Evolutionary conservation across 1,139 yeast genomes (phyloP), one percentile per base, ranked within the genome.

Genomic region (Protomyces inouyei): DNA sequence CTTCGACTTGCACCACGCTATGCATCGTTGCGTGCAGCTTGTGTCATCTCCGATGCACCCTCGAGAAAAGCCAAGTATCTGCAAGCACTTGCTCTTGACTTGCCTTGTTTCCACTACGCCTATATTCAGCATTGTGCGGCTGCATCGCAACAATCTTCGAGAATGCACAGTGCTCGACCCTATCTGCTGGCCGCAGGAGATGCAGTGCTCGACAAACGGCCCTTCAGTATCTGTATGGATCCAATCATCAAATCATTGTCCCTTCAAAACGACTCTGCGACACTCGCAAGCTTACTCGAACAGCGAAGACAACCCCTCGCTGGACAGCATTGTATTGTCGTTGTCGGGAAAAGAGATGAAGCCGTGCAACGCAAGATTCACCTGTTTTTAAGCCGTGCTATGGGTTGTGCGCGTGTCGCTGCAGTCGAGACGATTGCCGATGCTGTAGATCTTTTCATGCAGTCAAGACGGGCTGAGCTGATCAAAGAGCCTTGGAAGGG

Each of bases 11-110:
- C 48, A 18, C 25, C 48, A 6, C 48, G 23, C 23, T 43, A 16
- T 43, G 21, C 48, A 9, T 18, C 40, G 4, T 32, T 59, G 21
- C 18, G 21, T 6, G 52, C 53, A 12, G 67, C 65, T 36, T 52
- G 37, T 38, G 60, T 65, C 38, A 37, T 65, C 18, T 53, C 67
- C 8, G 66, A 65, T 60, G 45, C 51, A 14, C 55, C 60, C 10
- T 45, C 55, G 4, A 57, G 67, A 10, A 57, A 55, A 46, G 64
- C 60, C 32, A 65, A 65, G 54, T 65, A 65, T 51, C 40, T 65
- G 10, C 66, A 65, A 36, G 67, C 66, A 12, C 61, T 65, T 5
- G 57, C 61, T 0, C 57, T 65, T 18, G 65, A 61, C 23, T 28
- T 65, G 9, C 67, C 67, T 2, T 65, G 67, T 32, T 55, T 65